Evolutionary conservation across 208 protist species (phyloP), one percentile per base, ranked within the genome.

Genomic region (Trypanosoma congolense): DNA sequence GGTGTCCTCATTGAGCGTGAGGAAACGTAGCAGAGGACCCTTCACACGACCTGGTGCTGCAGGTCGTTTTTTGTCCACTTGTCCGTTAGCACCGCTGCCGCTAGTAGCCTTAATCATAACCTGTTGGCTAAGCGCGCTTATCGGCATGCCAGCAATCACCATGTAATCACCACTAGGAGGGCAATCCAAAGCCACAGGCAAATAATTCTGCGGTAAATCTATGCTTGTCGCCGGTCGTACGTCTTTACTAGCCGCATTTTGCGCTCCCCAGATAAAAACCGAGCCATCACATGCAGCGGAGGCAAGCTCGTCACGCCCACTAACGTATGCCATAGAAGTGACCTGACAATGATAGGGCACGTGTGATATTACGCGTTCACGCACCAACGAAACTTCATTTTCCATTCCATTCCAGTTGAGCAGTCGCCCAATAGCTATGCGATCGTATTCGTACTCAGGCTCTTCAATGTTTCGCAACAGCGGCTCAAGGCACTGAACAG

Each of bases 281-380:
- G 72, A 63, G 21, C 87, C 81, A 40, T 89, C 83, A 49, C 66
- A 79, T 46, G 81, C 69, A 1, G 66, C 78, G 0, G 76, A 74
- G 48, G 85, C 67, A 22, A 94, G 73, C 42, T 94, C 83, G 53
- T 94, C 87, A 19, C 81, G 77, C 18, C 53, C 44, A 4, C 60
- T 52, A 44, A 91, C 73, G 56, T 94, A 94, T 18, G 76, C 56
- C 65, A 90, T 73, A 29, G 65, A 77, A 38, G 73, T 87, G 14
- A 78, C 67, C 1, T 80, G 72, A 30, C 57, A 78, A 1, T 38
- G 19, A 33, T 66, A 56, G 26, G 42, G 30, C 33, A 16, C 9
- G 18, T 22, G 24, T n/a, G 41, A 25, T 28, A 60, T 54, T 12
- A n/a, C 40, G 4, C 56, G 58, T 12, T 46, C 56, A 2, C 29